These are phyloP conservation scores for Dichotomocladium elegans DNA, from an alignment of 371 early-diverging fungal genomes.

Conservation along the genomic window DNA sequence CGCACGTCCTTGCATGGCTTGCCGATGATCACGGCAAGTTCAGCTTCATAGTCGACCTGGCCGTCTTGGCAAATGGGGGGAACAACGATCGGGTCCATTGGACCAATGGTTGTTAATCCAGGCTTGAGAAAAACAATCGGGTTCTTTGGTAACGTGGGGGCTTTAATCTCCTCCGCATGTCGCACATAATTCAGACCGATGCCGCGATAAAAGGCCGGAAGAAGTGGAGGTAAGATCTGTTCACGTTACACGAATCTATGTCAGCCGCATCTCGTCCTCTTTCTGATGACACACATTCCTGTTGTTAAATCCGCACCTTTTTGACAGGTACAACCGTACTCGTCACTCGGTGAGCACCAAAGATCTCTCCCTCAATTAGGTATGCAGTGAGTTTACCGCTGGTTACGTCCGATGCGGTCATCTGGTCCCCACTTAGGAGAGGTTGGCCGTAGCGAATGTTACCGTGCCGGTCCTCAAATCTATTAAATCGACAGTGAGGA, in stretches of 20 bases:
- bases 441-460: constrained; percentile 48
- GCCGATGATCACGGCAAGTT: constrained; percentile 61
- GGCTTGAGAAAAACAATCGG: constrained; percentile 63
- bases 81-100: constrained; percentile 42
- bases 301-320: constrained; percentile 14
- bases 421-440: constrained; percentile 8
- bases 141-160: constrained; percentile 35
- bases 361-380: constrained; percentile 42
- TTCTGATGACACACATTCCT: not conserved
- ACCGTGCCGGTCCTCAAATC: constrained; percentile 44
- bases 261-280: not conserved
- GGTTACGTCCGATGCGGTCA: constrained; percentile 11
- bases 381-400: constrained; percentile 28
- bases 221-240: constrained; percentile 44
- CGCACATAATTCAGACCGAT: constrained; percentile 59
- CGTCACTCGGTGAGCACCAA: constrained; percentile 30
- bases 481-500: too few species aligned
- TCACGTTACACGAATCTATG: not conserved
- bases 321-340: constrained; percentile 29
- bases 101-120: constrained; percentile 35
- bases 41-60: constrained; percentile 59
- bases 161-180: constrained; percentile 52
- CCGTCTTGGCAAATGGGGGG: constrained; percentile 43
- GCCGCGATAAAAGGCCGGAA: constrained; percentile 37
- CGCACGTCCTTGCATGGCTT: constrained; percentile 47